Evolutionary conservation across 192 early-diverging fungal genomes (phyloP).

Genomic region (Backusella psychrophila): DNA sequence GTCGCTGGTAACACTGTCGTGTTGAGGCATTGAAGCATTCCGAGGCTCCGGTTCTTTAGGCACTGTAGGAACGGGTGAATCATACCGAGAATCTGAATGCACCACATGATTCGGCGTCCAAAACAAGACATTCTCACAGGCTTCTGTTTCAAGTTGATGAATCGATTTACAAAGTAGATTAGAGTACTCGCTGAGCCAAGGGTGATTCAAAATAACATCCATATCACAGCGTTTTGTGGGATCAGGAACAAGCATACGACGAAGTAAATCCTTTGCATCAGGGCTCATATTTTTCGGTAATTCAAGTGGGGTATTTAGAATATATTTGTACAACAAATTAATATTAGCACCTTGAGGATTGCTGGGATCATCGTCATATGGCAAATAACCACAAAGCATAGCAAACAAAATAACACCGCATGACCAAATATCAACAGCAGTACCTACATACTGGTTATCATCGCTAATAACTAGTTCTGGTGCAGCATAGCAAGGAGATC

Average conservation of each 20-base stretch:
- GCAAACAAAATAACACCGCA: slow-evolving; percentile 97
- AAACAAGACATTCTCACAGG: neutral
- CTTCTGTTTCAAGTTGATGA: slow-evolving; percentile 19
- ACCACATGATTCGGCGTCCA: slow-evolving; percentile 7
- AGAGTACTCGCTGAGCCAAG: slow-evolving; percentile 45
- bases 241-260: slow-evolving; percentile 88
- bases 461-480: slow-evolving; percentile 96
- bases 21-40: neutral
- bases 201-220: slow-evolving; percentile 68
- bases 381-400: slow-evolving; percentile 85
- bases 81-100: slow-evolving; percentile 8
- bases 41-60: slow-evolving; percentile 12
- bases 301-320: slow-evolving; percentile 72
- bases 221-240: slow-evolving; percentile 73
- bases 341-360: slow-evolving; percentile 89
- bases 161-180: slow-evolving; percentile 30
- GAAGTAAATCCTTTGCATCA: slow-evolving; percentile 73
- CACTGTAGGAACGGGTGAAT: neutral
- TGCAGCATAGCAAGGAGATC: slow-evolving; percentile 97
- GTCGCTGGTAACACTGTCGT: neutral
- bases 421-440: slow-evolving; percentile 95
- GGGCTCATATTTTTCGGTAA: slow-evolving; percentile 83
- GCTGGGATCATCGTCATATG: slow-evolving; percentile 85
- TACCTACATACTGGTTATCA: slow-evolving; percentile 86
- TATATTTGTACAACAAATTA: slow-evolving; percentile 77